These are phyloP conservation scores for Backusella circina DNA, from an alignment of 192 early-diverging fungal genomes.

Conservation along the genomic window DNA sequence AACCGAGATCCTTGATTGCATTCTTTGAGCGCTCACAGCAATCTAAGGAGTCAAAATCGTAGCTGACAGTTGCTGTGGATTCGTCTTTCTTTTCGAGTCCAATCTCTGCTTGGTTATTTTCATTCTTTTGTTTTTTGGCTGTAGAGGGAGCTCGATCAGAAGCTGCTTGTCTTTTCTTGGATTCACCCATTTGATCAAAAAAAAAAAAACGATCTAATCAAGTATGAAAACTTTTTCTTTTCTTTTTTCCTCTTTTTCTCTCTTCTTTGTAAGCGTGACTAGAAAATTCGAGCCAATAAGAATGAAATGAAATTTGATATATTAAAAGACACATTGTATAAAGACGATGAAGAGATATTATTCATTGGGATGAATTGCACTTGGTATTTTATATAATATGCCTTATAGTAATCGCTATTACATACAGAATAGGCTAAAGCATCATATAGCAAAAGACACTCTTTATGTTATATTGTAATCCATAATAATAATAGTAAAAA, in stretches of 20 bases:
- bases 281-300: background rate
- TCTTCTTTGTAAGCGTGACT: background rate
- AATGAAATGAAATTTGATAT: background rate
- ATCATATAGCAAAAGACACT: too few species aligned
- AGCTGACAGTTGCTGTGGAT: constrained; percentile 32
- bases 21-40: constrained; percentile 80
- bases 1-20: constrained; percentile 90
- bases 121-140: constrained; percentile 2
- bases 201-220: background rate
- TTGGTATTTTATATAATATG: too few species aligned
- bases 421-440: too few species aligned
- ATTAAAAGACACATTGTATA: too few species aligned
- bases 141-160: background rate
- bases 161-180: constrained; percentile 9
- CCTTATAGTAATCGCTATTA: too few species aligned
- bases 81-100: background rate
- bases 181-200: background rate
- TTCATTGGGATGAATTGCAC: too few species aligned
- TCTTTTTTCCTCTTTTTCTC: background rate
- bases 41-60: constrained; percentile 73
- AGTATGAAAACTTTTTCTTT: background rate
- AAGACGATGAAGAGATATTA: too few species aligned
- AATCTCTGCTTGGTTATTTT: background rate
- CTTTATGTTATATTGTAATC: too few species aligned
- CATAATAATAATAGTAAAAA: too few species aligned